Conservation (phyloP, 768 basidiomycete genomes). For the Cystobasidium onofrii region DNA sequence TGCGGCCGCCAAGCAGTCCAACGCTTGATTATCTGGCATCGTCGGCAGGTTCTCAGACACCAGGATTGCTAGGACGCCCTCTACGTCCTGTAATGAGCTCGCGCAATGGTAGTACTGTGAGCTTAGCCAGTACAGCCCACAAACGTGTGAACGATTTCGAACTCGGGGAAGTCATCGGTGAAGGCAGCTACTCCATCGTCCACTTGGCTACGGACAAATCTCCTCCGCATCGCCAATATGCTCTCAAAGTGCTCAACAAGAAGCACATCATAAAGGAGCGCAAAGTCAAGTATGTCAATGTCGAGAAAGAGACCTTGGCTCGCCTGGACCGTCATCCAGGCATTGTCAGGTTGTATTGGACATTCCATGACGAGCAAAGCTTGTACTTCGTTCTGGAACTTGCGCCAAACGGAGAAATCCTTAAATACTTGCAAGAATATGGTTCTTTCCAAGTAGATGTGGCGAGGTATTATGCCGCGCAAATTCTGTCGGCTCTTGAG, state of each 20-base stretch:
- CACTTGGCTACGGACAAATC: slow-evolving; percentile 23
- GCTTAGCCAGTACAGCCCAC: slow-evolving; percentile 27
- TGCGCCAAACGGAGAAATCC: slow-evolving; percentile 49
- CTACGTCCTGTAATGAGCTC: slow-evolving; percentile 20
- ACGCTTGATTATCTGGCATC: background rate
- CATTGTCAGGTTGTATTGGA: slow-evolving; percentile 68
- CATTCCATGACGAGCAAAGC: slow-evolving; percentile 75
- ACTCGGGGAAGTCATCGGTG: slow-evolving; percentile 65
- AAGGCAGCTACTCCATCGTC: slow-evolving; percentile 75
- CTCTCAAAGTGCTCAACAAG: slow-evolving; percentile 77
- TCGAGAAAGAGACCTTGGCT: slow-evolving; percentile 67
- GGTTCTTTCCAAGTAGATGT: slow-evolving; percentile 79
- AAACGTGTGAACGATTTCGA: slow-evolving; percentile 56
- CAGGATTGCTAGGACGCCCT: background rate
- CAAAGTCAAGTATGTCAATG: slow-evolving; percentile 65
- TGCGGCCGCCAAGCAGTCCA: background rate
- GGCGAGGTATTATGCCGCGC: slow-evolving; percentile 75
- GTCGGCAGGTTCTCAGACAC: background rate
- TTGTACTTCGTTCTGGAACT: slow-evolving; percentile 55
- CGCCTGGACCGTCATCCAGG: slow-evolving; percentile 60
- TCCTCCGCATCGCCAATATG: slow-evolving; percentile 56
- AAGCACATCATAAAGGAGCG: slow-evolving; percentile 64
- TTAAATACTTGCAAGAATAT: slow-evolving; percentile 49
- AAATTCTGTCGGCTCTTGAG: slow-evolving; percentile 75
- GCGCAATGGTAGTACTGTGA: slow-evolving; percentile 22